Conservation (phyloP, 306 rosid genomes). For the Pachyrhizus erosus region DNA sequence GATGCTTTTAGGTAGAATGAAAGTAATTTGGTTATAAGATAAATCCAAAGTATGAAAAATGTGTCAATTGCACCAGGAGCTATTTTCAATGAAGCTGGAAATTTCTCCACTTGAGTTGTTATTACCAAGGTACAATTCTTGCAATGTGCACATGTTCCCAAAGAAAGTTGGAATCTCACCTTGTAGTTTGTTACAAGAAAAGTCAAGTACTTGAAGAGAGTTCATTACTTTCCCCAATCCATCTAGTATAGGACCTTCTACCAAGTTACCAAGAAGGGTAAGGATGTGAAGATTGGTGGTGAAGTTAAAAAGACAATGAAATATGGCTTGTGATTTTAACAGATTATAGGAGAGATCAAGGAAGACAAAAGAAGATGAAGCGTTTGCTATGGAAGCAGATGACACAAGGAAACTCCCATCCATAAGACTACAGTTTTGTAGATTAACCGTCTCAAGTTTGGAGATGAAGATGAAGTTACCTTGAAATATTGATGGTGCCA, state of each 20-base stretch:
- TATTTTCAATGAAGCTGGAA: background rate
- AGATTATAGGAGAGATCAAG: background rate
- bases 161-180: background rate
- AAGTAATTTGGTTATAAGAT: background rate
- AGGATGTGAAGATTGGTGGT: background rate
- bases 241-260: background rate
- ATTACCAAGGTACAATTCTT: background rate
- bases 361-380: background rate
- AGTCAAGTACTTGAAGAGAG: background rate
- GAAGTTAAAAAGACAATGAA: slow-evolving; percentile 2
- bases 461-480: background rate
- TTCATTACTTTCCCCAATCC: background rate
- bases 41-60: background rate
- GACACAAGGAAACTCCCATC: background rate
- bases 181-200: background rate
- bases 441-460: background rate
- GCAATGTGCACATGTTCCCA: background rate
- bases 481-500: background rate
- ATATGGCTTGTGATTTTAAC: background rate
- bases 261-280: background rate
- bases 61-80: background rate
- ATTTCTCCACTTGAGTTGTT: background rate
- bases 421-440: background rate
- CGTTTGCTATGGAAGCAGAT: background rate
- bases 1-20: background rate